phyloP scores from a whole-genome alignment of 2,329 filamentous ascomycete genomes.

The Pestalotiopsis sp. region DNA sequence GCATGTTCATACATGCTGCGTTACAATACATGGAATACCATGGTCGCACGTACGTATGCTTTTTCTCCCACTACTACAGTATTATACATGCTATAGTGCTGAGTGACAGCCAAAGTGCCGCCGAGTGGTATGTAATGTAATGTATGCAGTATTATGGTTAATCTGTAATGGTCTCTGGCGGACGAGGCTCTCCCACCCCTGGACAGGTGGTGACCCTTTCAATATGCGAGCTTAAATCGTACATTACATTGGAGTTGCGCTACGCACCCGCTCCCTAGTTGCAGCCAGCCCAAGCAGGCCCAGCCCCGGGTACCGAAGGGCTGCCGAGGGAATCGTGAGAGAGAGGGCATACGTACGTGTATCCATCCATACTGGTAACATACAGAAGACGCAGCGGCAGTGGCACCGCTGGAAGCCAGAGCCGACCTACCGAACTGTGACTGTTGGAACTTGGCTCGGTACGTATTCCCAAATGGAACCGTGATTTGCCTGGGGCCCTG shows the following conservation, averaged over 20 bases:
- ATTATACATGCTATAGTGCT: too few relatives aligned
- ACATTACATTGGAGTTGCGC: slow-evolving; percentile 10
- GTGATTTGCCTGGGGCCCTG: neutral
- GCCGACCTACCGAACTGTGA: slow-evolving; percentile 2
- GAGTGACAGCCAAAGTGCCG: too few relatives aligned
- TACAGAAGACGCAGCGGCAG: too few relatives aligned
- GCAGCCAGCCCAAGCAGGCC: neutral
- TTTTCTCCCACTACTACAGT: too few relatives aligned
- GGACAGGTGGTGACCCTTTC: neutral
- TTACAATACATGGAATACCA: too few relatives aligned
- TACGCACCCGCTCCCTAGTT: slow-evolving; percentile 6
- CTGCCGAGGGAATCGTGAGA: too few relatives aligned
- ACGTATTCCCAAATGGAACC: too few relatives aligned
- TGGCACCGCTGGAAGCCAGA: neutral
- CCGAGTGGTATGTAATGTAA: neutral
- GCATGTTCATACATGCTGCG: neutral
- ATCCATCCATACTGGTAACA: neutral
- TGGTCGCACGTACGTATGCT: too few relatives aligned
- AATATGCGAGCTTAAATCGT: slow-evolving; percentile 7
- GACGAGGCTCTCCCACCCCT: neutral
- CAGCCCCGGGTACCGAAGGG: neutral
- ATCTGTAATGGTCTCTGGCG: neutral
- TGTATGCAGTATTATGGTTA: neutral
- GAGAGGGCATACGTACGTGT: neutral
- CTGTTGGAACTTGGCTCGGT: neutral